A percentile compares a stretch with the other conserved stretches of the same genome.
phyloP scores from a whole-genome alignment of 495 filamentous ascomycete genomes.

The Penicillium ucsense region DNA sequence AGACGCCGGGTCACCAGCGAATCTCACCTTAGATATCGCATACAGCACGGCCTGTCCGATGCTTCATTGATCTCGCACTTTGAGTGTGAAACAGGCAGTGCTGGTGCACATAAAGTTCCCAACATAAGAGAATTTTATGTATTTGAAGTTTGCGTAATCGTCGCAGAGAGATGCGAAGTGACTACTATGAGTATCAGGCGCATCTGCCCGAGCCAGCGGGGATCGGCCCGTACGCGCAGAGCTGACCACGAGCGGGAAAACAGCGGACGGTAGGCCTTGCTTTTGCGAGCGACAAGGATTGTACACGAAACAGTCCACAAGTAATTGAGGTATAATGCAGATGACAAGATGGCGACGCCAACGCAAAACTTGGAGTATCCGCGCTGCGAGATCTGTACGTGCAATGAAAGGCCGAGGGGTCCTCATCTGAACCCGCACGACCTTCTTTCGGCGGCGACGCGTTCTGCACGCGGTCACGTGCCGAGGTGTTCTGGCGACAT shows the following conservation, averaged over 20 bases:
- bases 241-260: conserved; percentile 19
- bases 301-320: background rate
- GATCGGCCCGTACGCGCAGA: conserved; percentile 21
- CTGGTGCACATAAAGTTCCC: background rate
- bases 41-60: too few relatives aligned
- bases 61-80: conserved; percentile 9
- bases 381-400: too few relatives aligned
- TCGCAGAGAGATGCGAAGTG: conserved; percentile 4
- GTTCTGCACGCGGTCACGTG: conserved; percentile 35
- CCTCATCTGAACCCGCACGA: too few relatives aligned
- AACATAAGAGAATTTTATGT: conserved; percentile 7
- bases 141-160: conserved; percentile 2
- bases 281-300: background rate
- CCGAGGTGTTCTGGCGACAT: background rate
- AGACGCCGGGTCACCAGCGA: conserved; percentile 11
- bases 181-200: conserved; percentile 5
- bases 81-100: conserved; percentile 8
- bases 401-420: too few relatives aligned
- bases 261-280: conserved; percentile 6
- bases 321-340: background rate
- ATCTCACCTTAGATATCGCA: conserved; percentile 12
- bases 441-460: conserved; percentile 20
- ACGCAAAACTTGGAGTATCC: too few relatives aligned
- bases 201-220: conserved; percentile 18
- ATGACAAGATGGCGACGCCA: too few relatives aligned